phyloP scores from a whole-genome alignment of 352 stramenopile species.

The Pythium dissotocum region DNA sequence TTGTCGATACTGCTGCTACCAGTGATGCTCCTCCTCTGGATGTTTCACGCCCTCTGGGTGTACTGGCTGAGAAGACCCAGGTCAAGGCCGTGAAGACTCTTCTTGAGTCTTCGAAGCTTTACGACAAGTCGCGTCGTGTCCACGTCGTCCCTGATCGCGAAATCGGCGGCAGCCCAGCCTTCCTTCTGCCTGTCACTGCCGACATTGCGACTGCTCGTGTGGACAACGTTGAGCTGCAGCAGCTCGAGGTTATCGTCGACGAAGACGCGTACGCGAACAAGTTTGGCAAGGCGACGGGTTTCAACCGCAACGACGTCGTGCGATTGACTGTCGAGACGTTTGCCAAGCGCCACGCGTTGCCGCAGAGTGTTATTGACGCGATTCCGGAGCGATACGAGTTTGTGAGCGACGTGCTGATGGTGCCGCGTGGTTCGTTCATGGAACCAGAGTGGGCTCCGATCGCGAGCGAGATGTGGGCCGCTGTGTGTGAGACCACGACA shows the following conservation, averaged over 20 bases:
- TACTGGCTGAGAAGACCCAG: slow-evolving; percentile 52
- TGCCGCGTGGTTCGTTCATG: slow-evolving; percentile 64
- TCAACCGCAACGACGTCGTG: slow-evolving; percentile 79
- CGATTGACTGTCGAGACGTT: slow-evolving; percentile 51
- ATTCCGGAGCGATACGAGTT: slow-evolving; percentile 81
- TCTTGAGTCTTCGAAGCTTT: slow-evolving; percentile 57
- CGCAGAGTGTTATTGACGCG: slow-evolving; percentile 7
- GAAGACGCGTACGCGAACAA: slow-evolving; percentile 74
- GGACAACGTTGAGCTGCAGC: slow-evolving; percentile 34
- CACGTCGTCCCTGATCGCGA: slow-evolving; percentile 38
- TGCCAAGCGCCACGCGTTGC: slow-evolving; percentile 49
- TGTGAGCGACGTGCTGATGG: slow-evolving; percentile 68
- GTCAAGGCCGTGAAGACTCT: slow-evolving; percentile 84
- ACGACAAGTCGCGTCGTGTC: slow-evolving; percentile 82
- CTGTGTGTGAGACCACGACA: slow-evolving; percentile 54
- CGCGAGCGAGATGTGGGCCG: slow-evolving; percentile 60
- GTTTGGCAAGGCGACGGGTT: slow-evolving; percentile 63
- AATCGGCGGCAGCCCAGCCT: slow-evolving; percentile 33
- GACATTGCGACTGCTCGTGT: slow-evolving; percentile 35
- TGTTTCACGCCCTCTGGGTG: slow-evolving; percentile 23
- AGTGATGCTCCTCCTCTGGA: neutral
- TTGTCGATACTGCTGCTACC: neutral
- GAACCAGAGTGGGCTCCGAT: slow-evolving; percentile 58
- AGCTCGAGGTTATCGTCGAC: slow-evolving; percentile 47
- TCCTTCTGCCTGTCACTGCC: slow-evolving; percentile 62